Conservation (phyloP, 306 rosid species). For the Herpetospermum pedunculosum region DNA sequence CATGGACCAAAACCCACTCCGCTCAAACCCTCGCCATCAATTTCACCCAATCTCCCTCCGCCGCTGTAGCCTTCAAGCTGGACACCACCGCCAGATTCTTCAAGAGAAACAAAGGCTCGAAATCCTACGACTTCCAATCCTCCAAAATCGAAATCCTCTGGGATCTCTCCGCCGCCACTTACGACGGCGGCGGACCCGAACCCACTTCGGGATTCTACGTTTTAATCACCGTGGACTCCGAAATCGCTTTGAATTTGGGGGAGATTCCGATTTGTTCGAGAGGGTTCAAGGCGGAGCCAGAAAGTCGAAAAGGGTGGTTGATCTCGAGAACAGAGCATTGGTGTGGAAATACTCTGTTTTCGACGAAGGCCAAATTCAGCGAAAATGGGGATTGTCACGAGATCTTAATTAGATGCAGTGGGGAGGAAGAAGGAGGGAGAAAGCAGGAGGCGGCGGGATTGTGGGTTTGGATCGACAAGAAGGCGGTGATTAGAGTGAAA, state of each 20-base stretch:
- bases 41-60: slow-evolving; percentile 31
- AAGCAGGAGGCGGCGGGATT: slow-evolving; percentile 25
- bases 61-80: slow-evolving; percentile 39
- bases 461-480: slow-evolving; percentile 56
- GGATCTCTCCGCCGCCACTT: slow-evolving; percentile 71
- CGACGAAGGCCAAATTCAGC: slow-evolving; percentile 59
- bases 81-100: slow-evolving; percentile 59
- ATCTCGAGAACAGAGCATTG: slow-evolving; percentile 60
- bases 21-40: slow-evolving; percentile 49
- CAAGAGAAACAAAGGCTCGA: slow-evolving; percentile 66
- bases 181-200: slow-evolving; percentile 58
- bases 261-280: slow-evolving; percentile 20
- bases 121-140: slow-evolving; percentile 30
- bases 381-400: slow-evolving; percentile 55
- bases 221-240: slow-evolving; percentile 37
- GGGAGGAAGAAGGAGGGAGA: slow-evolving; percentile 38
- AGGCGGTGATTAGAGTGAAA: slow-evolving; percentile 72
- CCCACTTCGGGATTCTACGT: slow-evolving; percentile 62
- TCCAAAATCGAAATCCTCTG: slow-evolving; percentile 53
- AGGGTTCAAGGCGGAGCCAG: too few species aligned
- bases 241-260: slow-evolving; percentile 48
- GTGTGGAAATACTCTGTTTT: slow-evolving; percentile 44
- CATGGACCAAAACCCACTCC: slow-evolving; percentile 53
- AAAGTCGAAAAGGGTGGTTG: slow-evolving; percentile 24
- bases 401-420: slow-evolving; percentile 53